Evolutionary conservation across 2,329 filamentous ascomycete species (phyloP).

Genomic region (Geosmithia morbida): DNA sequence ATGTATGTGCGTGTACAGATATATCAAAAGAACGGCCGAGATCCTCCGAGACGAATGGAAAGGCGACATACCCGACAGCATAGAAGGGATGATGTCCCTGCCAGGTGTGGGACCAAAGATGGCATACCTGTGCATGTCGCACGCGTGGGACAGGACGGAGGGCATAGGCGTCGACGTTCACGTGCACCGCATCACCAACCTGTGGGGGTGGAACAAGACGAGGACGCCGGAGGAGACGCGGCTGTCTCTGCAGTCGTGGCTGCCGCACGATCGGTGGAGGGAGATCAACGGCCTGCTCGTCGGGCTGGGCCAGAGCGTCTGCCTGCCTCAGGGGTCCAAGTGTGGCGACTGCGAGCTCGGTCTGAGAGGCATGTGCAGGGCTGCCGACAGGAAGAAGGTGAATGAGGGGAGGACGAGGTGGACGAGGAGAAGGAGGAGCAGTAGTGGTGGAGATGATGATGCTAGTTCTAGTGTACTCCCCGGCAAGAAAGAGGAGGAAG

Average conservation of each 20-base stretch:
- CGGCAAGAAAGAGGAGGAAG: no score
- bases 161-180: conserved; percentile 93
- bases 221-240: conserved; percentile 73
- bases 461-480: no score
- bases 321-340: conserved; percentile 60
- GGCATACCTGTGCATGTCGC: conserved; percentile 77
- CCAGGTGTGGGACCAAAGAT: conserved; percentile 92
- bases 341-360: conserved; percentile 83
- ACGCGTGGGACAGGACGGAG: conserved; percentile 46
- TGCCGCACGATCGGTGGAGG: conserved; percentile 75
- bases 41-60: conserved; percentile 57
- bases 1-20: conserved; percentile 15
- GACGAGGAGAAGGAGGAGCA: conserved; percentile 15
- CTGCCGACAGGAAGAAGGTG: conserved; percentile 52
- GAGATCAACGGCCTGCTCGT: conserved; percentile 87
- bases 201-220: conserved; percentile 78
- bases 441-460: conserved; percentile 7
- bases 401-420: conserved; percentile 34
- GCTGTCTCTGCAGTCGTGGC: conserved; percentile 60
- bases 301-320: conserved; percentile 77
- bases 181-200: conserved; percentile 85
- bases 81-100: conserved; percentile 59
- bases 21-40: conserved; percentile 59
- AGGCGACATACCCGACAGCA: conserved; percentile 68
- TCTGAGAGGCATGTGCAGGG: conserved; percentile 59